These are phyloP conservation scores for Lichtheimia ornata DNA, from an alignment of 371 early-diverging fungal genomes.

Conservation along the genomic window DNA sequence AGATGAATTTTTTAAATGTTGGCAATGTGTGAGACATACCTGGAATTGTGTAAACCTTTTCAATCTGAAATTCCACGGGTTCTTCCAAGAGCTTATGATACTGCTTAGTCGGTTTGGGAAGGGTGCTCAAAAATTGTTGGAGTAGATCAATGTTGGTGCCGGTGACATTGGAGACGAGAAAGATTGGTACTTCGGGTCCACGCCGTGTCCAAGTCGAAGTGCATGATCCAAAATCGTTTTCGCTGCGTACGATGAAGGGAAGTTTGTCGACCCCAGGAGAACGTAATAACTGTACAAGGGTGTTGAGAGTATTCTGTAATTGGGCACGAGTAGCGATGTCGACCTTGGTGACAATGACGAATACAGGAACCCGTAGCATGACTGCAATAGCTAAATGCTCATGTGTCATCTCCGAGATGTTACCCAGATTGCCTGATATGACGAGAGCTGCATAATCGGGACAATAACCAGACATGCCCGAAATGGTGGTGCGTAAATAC, in stretches of 20 bases:
- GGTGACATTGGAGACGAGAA: slow-evolving; percentile 87
- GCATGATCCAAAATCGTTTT: slow-evolving; percentile 70
- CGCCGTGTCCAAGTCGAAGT: slow-evolving; percentile 61
- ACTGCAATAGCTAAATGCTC: slow-evolving; percentile 87
- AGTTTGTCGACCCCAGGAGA: slow-evolving; percentile 77
- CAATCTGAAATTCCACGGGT: slow-evolving; percentile 81
- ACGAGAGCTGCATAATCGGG: slow-evolving; percentile 90
- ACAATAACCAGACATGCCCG: slow-evolving; percentile 84
- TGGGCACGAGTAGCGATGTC: slow-evolving; percentile 86
- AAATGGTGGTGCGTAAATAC: slow-evolving; percentile 90
- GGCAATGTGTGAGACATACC: slow-evolving; percentile 39
- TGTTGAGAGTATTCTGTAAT: slow-evolving; percentile 52
- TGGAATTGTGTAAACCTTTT: slow-evolving; percentile 84
- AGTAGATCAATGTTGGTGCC: slow-evolving; percentile 81
- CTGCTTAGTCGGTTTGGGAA: slow-evolving; percentile 50
- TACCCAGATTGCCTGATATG: slow-evolving; percentile 81
- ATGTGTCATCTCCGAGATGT: slow-evolving; percentile 86
- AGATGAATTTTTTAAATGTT: slow-evolving; percentile 49
- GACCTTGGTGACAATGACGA: slow-evolving; percentile 87
- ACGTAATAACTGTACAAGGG: slow-evolving; percentile 65
- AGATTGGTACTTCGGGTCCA: slow-evolving; percentile 75
- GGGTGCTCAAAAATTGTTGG: slow-evolving; percentile 72
- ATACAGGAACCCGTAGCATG: slow-evolving; percentile 82
- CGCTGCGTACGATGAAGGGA: slow-evolving; percentile 75
- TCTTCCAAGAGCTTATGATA: slow-evolving; percentile 46